Base-by-base conservation (phyloP, 306 rosid genomes). In the Comarum palustre region DNA sequence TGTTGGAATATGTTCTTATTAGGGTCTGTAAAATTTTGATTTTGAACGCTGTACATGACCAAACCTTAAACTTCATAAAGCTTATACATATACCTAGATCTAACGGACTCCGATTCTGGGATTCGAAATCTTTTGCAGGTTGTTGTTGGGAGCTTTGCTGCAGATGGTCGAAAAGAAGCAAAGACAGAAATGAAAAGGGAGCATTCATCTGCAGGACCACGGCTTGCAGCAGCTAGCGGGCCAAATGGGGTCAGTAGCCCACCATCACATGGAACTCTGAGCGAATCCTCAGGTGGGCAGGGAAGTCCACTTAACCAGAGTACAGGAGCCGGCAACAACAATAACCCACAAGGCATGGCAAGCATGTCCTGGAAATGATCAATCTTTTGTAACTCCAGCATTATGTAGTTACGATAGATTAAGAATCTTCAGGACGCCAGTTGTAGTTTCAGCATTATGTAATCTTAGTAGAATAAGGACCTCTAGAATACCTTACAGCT, bases 331-430 rank as follows among this genome's bases (percentile, higher is more conserved):
- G 78, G 89, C 89, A 83, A 77, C 78, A 80, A 85, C 83, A 82
- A 34, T 66, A 85, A 83, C 60, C 83, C 82, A 5, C 87, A 71
- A 61, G 84, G 85, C 77, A 79, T 87, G 81, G 38, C 85, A 22
- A 75, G 82, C 79, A 69, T 87, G 77, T 75, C 85, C 6, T 90
- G 94, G 96, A 88, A 88, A 78, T 86, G 76, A 81, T 29, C 6
- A 22, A 14, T 31, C 55, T 67, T 14, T 46, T 29, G 67, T 72
- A 65, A 72, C 69, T 63, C 45, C 67, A 39, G 43, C 43, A 9
- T 39, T 39, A 39, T 39, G 43, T 39, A 39, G 43, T 39, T 39
- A 8, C 13, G 11, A 39, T 8, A 39, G 12, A 39, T 22, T 25
- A 52, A 55, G 65, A 64, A 57, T 48, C 24, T 20, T 4, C n/a